Evolutionary conservation across 2,329 filamentous ascomycete genomes (phyloP), one percentile per base, ranked within the genome.

Genomic region (Cercospora nicotianae): DNA sequence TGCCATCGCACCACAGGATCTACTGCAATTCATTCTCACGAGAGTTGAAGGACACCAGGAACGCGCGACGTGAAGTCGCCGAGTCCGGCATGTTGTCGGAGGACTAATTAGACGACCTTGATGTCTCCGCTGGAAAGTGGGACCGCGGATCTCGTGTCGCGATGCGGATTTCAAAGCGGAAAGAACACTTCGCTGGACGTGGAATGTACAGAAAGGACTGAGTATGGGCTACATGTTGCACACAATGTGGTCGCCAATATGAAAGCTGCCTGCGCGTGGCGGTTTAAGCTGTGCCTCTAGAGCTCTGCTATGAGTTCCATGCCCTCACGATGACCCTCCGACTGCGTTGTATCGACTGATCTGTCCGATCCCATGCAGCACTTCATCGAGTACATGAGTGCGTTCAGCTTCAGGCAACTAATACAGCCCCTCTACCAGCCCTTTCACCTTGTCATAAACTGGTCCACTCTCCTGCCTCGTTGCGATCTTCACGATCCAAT

Each of bases 371-470:
- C 18, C 20, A 53, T 28, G 7, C 20, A 9, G 31, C 20, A 3
- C 20, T n/a, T 4, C n/a, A 33, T 23, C 39, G 28, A 51, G n/a
- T n/a, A 12, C 2, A 23, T 3, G 26, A 4, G 23, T 2, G 2
- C 20, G 8, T n/a, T 39, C 42, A 33, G 45, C 31, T 53, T 28
- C 55, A 51, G 12, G 26, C 28, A 6, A 31, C 69, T 71, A 80
- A 69, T 82, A 84, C 70, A 84, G 69, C 0, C 73, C 74, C 71
- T 81, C 79, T 0, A 85, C 83, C 58, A 85, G 69, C 39, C 70
- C 71, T 75, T 79, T 77, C 2, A 84, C 82, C 67, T 75, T 77
- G 45, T 83, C 77, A 74, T 80, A 84, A 13, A 81, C 33, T 9
- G 77, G 75, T 3, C 82, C 82, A 26, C 77, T 78, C 72, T 83